Percentiles rank a stretch among this genome's conserved stretches.
These are phyloP conservation scores for Bocquillonia castaneifolia DNA, from an alignment of 441 rosid species.

Conservation along the genomic window DNA sequence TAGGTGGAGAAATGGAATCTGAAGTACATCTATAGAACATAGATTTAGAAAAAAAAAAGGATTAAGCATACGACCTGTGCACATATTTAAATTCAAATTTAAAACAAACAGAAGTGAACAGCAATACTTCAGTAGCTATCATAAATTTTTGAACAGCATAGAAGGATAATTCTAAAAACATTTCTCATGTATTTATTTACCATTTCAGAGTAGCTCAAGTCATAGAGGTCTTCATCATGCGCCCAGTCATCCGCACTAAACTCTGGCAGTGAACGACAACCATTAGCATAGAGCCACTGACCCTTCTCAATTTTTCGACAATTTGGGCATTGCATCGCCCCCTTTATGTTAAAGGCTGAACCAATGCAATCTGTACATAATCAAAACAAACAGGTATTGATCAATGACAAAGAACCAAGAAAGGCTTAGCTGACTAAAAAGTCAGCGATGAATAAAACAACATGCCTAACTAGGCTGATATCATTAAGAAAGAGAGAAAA, in stretches of 20 bases:
- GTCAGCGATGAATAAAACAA: not conserved
- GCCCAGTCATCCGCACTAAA: constrained; percentile 81
- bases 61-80: not conserved
- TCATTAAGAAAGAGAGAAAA: not conserved
- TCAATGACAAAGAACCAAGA: not conserved
- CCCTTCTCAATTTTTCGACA: constrained; percentile 98
- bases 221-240: constrained; percentile 88
- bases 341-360: constrained; percentile 93
- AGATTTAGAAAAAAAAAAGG: too few species aligned
- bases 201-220: constrained; percentile 78
- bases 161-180: not conserved
- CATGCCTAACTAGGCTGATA: not conserved
- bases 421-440: not conserved
- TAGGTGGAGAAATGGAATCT: not conserved
- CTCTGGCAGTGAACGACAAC: constrained; percentile 73
- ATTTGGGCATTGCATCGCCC: constrained; percentile 97
- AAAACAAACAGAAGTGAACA: not conserved
- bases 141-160: not conserved
- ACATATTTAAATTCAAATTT: not conserved
- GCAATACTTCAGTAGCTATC: not conserved
- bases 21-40: too few species aligned
- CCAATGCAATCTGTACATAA: constrained; percentile 80
- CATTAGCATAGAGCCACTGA: constrained; percentile 91
- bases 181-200: constrained; percentile 31
- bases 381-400: constrained; percentile 16